Evolutionary conservation across 495 filamentous ascomycete genomes (phyloP).

Genomic region (Cladorrhinum samala): DNA sequence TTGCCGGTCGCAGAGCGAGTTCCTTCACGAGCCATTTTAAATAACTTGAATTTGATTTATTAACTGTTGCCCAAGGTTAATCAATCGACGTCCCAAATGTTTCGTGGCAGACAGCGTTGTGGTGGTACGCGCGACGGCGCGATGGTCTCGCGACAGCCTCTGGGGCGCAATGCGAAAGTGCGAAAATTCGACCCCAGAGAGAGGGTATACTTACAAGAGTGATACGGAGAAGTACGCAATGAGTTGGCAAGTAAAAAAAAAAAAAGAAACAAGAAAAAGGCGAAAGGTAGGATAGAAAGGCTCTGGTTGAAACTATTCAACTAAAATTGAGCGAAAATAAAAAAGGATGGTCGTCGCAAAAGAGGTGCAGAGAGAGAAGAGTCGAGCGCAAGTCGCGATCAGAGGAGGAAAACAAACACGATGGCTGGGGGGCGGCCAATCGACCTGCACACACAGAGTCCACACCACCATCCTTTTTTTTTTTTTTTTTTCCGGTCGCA

Average conservation of each 20-base stretch:
- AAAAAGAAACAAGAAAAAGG: not conserved
- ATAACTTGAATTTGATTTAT: constrained; percentile 7
- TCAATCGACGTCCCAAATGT: not conserved
- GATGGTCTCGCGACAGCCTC: not conserved
- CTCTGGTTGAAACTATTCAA: not conserved
- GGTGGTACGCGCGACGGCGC: not conserved
- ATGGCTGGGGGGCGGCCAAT: not conserved
- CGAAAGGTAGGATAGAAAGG: not conserved
- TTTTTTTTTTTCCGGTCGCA: not conserved
- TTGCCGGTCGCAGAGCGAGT: constrained; percentile 51
- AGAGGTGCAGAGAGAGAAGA: too few species aligned
- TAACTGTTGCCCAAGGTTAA: not conserved
- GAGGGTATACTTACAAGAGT: not conserved
- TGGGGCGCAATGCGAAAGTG: not conserved
- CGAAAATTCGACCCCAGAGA: not conserved
- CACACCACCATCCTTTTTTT: not conserved
- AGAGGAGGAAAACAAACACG: not conserved
- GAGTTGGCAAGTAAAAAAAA: not conserved
- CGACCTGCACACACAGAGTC: not conserved
- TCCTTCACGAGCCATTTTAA: constrained; percentile 49
- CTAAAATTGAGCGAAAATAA: not conserved
- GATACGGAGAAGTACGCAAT: not conserved
- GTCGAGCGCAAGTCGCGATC: not conserved
- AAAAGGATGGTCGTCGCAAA: not conserved
- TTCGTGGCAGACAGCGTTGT: not conserved